Conservation (phyloP, 2,329 filamentous ascomycete species). For the Xylaria sp. region DNA sequence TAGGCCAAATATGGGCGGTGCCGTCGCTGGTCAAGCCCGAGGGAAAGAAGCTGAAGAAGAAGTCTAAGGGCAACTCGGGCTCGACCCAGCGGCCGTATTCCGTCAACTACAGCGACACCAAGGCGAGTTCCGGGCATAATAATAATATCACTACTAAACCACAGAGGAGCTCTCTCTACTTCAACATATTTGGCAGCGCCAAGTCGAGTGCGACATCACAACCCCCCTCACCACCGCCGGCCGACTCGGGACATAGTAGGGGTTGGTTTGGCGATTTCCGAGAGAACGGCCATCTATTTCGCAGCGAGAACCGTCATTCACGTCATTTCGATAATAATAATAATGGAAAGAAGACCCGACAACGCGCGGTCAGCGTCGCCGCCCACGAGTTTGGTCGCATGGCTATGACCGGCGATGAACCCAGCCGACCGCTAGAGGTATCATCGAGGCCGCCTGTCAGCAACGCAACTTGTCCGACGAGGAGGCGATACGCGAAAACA, state of each 20-base stretch:
- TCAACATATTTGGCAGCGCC: slow-evolving; percentile 13
- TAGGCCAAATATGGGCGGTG: slow-evolving; percentile 20
- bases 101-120: slow-evolving; percentile 22
- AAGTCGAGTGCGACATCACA: slow-evolving; percentile 16
- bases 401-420: slow-evolving; percentile 24
- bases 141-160: neutral
- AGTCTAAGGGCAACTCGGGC: slow-evolving; percentile 25
- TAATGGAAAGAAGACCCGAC: slow-evolving; percentile 6
- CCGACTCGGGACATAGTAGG: slow-evolving; percentile 21
- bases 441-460: slow-evolving; percentile 21
- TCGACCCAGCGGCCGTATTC: slow-evolving; percentile 24
- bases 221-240: slow-evolving; percentile 10
- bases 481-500: slow-evolving; percentile 47
- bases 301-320: slow-evolving; percentile 14
- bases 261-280: slow-evolving; percentile 31
- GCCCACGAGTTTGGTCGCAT: slow-evolving; percentile 36
- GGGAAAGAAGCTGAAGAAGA: slow-evolving; percentile 30
- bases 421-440: slow-evolving; percentile 21
- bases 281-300: slow-evolving; percentile 25
- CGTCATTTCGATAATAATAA: neutral
- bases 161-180: slow-evolving; percentile 5
- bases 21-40: slow-evolving; percentile 25
- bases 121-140: slow-evolving; percentile 10
- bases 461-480: slow-evolving; percentile 26
- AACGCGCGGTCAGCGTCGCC: slow-evolving; percentile 19